Base-by-base conservation (phyloP, 352 stramenopile species). In the Achlya hypogyna region DNA sequence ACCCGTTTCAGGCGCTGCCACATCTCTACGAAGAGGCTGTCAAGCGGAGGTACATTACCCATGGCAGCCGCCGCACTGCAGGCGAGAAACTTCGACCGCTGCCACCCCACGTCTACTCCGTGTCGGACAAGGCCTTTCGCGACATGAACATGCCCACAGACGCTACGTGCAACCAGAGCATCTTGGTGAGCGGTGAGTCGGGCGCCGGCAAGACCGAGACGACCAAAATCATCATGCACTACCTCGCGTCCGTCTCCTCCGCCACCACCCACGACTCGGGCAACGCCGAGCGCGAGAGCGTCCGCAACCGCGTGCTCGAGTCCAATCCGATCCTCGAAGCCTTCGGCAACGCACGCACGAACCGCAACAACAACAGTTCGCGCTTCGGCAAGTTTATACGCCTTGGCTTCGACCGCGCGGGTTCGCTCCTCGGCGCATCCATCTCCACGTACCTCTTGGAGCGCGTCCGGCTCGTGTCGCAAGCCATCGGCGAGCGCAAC, bases 321-420 rank as follows among this genome's bases (percentile, higher is more conserved):
- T 97, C 89, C 4, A 98, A 98, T 62, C 92, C 92, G 59, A 97
- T 98, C 66, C 73, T 98, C 1, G 95, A 98, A 74, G 88, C 91
- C 8, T 98, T 98, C 60, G 95, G 95, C 8, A 98, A 98, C 72
- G 93, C 93, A 32, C 78, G 88, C 28, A 98, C 95, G 5, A 91
- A 96, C 22, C 82, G 92, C 51, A 98, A 98, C 77, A 96, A 99
- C 77, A 99, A 99, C 76, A 97, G 80, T 12, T 95, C 79, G 75
- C 87, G 95, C 14, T 98, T 98, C 72, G 95, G 95, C 62, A 98
- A 98, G 73, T 98, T 97, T 67, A 98, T 98, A 71, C 92, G 97
- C 63, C 86, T 98, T 34, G 81, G 89, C 3, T 98, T 98, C 67
- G 78, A 76, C 0, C 67, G 72, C 0, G 78, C 69, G 0, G 86